A percentile compares a stretch with the other conserved stretches of the same genome.
Evolutionary conservation across 164 flowering plant genomes (phyloP).

Genomic region (Pachysandra terminalis): DNA sequence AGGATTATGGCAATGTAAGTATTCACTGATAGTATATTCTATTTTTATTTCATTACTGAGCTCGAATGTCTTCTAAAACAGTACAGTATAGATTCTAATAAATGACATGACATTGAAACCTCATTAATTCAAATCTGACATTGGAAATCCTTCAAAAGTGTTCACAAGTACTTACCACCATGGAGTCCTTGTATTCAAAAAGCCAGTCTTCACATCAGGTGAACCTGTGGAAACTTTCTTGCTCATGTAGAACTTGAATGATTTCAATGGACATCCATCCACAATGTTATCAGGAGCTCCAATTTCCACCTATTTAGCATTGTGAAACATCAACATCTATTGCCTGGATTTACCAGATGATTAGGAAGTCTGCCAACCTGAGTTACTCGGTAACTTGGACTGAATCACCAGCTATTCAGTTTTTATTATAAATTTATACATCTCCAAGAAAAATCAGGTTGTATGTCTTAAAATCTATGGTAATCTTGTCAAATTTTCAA

Average conservation of each 20-base stretch:
- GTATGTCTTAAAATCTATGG: too few relatives aligned
- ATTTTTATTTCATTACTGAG: too few relatives aligned
- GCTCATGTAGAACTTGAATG: slow-evolving; percentile 38
- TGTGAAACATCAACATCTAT: not conserved
- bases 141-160: not conserved
- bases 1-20: too few relatives aligned
- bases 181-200: slow-evolving; percentile 25
- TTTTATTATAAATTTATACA: too few relatives aligned
- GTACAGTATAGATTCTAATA: not conserved
- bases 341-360: not conserved
- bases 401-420: too few relatives aligned
- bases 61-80: too few relatives aligned
- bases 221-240: slow-evolving; percentile 17
- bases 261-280: slow-evolving; percentile 40
- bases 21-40: too few relatives aligned
- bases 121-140: not conserved
- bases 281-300: slow-evolving; percentile 34
- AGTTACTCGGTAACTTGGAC: too few relatives aligned
- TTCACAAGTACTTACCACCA: slow-evolving; percentile 29
- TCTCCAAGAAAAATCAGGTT: too few relatives aligned
- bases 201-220: slow-evolving; percentile 10
- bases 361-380: too few relatives aligned
- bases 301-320: slow-evolving; percentile 33
- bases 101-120: not conserved
- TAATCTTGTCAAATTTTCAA: too few relatives aligned